Base-by-base conservation (phyloP, 208 protist genomes). In the Leishmania amazonensis region DNA sequence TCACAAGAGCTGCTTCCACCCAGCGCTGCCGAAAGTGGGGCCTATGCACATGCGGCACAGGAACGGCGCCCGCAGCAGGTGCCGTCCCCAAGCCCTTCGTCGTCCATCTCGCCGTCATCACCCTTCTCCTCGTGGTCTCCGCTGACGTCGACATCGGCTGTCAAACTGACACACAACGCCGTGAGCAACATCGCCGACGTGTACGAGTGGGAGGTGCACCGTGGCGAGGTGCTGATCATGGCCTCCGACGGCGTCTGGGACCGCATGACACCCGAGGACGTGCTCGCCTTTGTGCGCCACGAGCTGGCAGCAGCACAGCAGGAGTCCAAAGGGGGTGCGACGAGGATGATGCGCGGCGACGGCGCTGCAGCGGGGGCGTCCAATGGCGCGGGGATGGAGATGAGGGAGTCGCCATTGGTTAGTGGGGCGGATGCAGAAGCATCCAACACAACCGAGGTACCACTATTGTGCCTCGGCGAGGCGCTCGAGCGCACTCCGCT, bases 161-260 rank as follows among this genome's bases (percentile, higher is more conserved):
- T 7, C 0, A 35, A 42, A n/a, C 67, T 87, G 31, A 82, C 67
- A 51, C 73, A 76, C 53, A 94, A 93, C 76, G 85, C 90, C 6
- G 87, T 96, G 19, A 91, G 93, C 84, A 96, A 96, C 78, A 86
- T 94, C 64, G 91, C 90, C 3, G 91, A 97, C 70, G 86, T 96
- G 15, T 91, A 93, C 64, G 90, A 95, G 77, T 87, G 83, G 73
- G 81, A 89, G 31, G 76, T 97, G n/a, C 78, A 75, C 13, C 84
- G 83, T 0, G 88, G 87, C 24, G 91, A 95, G 47, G 96, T 97
- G 87, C 78, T 98, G 35, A 75, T 97, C 38, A 78, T 97, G 0
- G 94, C 91, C 4, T 93, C 89, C 19, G 90, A 95, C 60, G 94
- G 95, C 31, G 75, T 98, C 65, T 98, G 95, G 95, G 92, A 96